Percentiles rank a stretch among this genome's conserved stretches.
phyloP scores from a whole-genome alignment of 2,329 filamentous ascomycete genomes.

The Penicillium sp. region DNA sequence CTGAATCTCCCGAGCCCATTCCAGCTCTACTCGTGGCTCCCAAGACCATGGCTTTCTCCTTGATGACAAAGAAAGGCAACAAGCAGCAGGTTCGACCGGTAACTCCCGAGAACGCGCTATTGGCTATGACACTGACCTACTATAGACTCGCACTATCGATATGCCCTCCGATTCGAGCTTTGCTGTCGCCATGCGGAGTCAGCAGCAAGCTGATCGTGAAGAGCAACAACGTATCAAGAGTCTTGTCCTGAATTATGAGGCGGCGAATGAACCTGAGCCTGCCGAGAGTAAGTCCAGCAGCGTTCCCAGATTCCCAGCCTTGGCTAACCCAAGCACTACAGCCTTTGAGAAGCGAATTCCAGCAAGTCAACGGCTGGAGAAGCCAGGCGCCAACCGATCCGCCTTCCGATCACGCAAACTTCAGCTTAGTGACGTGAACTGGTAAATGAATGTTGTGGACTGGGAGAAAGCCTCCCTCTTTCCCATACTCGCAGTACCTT shows the following conservation, averaged over 20 bases:
- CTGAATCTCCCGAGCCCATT: slow-evolving; percentile 28
- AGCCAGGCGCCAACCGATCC: slow-evolving; percentile 63
- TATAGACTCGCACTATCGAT: slow-evolving; percentile 83
- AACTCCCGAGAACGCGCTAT: neutral
- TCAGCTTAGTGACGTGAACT: slow-evolving; percentile 95
- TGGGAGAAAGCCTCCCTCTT: neutral
- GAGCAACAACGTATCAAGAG: slow-evolving; percentile 99
- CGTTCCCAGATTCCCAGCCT: neutral
- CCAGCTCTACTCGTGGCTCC: slow-evolving; percentile 27
- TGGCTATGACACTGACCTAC: slow-evolving; percentile 14
- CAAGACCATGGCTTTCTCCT: slow-evolving; percentile 90
- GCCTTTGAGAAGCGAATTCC: slow-evolving; percentile 45
- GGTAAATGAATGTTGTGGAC: slow-evolving; percentile 58
- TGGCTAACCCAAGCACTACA: slow-evolving; percentile 17
- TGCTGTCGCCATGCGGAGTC: slow-evolving; percentile 91
- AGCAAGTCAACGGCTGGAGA: slow-evolving; percentile 51
- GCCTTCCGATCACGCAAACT: slow-evolving; percentile 85
- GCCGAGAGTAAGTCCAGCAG: slow-evolving; percentile 65
- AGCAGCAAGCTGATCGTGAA: slow-evolving; percentile 91
- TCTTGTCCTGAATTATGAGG: slow-evolving; percentile 92
- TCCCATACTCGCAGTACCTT: neutral
- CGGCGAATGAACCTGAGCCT: slow-evolving; percentile 77
- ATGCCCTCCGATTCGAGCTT: slow-evolving; percentile 85
- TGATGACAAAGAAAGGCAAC: slow-evolving; percentile 94
- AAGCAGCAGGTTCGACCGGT: slow-evolving; percentile 73